Evolutionary conservation across 768 basidiomycete genomes (phyloP).

Genomic region (Macrolepiota fuliginosa): DNA sequence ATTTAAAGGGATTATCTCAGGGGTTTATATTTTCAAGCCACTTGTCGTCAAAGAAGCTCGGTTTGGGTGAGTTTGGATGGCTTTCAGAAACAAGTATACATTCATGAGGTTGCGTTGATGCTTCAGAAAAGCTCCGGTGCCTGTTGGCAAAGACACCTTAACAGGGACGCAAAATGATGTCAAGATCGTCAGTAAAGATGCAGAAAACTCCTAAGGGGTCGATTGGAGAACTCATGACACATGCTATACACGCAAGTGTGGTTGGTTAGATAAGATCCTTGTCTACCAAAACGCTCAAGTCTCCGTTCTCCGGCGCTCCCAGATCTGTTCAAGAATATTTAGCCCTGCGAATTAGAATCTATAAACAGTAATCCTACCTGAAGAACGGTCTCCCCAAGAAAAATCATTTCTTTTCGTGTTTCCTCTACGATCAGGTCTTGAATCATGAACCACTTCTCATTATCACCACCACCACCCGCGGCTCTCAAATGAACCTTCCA

Average conservation of each 20-base stretch:
- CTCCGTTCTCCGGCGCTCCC: constrained; percentile 51
- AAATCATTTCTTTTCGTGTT: constrained; percentile 96
- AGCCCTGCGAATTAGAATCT: constrained; percentile 11
- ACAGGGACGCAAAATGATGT: background rate
- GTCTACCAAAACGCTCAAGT: constrained; percentile 19
- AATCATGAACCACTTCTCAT: constrained; percentile 94
- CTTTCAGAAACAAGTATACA: background rate
- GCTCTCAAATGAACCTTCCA: constrained; percentile 91
- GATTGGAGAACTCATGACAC: background rate
- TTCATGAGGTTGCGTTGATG: constrained; percentile 15
- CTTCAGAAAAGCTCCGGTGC: constrained; percentile 7
- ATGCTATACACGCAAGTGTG: background rate
- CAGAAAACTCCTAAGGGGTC: background rate
- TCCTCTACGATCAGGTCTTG: constrained; percentile 97
- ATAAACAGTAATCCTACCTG: constrained; percentile 55
- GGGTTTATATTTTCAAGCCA: constrained; percentile 67
- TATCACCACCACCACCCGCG: constrained; percentile 72
- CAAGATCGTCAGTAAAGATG: background rate
- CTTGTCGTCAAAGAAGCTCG: constrained; percentile 26
- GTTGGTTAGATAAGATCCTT: constrained; percentile 17
- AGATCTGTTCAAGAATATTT: constrained; percentile 42
- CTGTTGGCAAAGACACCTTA: background rate
- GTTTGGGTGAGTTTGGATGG: constrained; percentile 17
- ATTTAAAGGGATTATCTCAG: constrained; percentile 53
- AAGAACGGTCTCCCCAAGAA: constrained; percentile 93